Conservation (phyloP, 169 alveolate species). For the Perkinsus olseni region DNA sequence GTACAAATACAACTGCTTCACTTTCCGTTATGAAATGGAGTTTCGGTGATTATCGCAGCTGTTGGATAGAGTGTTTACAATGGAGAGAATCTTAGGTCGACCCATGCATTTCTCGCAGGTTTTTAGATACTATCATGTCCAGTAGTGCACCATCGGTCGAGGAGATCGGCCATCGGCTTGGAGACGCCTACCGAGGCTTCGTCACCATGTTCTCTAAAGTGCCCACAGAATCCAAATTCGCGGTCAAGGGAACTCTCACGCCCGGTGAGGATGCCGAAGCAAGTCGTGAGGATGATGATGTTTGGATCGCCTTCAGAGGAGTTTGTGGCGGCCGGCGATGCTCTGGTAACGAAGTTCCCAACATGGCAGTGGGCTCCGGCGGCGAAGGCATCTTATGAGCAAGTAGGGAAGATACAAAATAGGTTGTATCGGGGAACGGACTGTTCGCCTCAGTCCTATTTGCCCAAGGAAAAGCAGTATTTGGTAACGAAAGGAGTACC, state of each 20-base stretch:
- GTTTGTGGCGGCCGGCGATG: constrained; percentile 72
- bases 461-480: constrained; percentile 71
- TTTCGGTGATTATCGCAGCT: too few species aligned
- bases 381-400: background rate
- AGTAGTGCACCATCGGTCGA: background rate
- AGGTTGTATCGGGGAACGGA: background rate
- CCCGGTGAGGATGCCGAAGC: constrained; percentile 39
- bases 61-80: too few species aligned
- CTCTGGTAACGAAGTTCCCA: constrained; percentile 59
- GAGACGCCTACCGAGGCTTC: background rate
- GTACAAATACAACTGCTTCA: too few species aligned
- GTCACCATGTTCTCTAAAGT: constrained; percentile 2
- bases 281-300: too few species aligned
- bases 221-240: constrained; percentile 62
- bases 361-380: constrained; percentile 66
- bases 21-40: too few species aligned
- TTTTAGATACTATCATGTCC: background rate
- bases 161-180: background rate
- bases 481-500: constrained; percentile 56
- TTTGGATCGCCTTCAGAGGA: too few species aligned
- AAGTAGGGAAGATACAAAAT: background rate
- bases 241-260: constrained; percentile 64
- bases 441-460: constrained; percentile 9
- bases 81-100: too few species aligned
- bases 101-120: too few species aligned